phyloP scores from a whole-genome alignment of 306 rosid species.

The Vigna mungo region DNA sequence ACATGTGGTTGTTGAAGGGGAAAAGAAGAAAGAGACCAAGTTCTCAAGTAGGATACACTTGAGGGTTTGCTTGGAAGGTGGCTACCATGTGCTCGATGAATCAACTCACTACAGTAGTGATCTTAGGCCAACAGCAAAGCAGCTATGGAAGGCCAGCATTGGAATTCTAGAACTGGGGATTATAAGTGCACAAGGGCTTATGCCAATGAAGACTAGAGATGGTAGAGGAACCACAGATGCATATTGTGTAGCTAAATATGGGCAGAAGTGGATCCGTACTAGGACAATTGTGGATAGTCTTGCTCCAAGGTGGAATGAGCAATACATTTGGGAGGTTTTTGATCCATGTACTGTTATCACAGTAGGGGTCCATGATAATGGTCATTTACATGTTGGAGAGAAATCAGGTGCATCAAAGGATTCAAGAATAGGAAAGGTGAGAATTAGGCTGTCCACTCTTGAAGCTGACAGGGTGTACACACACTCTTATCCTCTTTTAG shows the following conservation, averaged over 20 bases:
- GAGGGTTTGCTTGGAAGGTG: constrained; percentile 80
- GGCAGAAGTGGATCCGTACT: constrained; percentile 85
- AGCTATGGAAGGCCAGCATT: constrained; percentile 74
- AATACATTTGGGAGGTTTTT: constrained; percentile 88
- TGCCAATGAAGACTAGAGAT: constrained; percentile 78
- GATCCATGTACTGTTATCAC: constrained; percentile 82
- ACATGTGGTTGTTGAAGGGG: constrained; percentile 64
- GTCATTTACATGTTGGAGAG: constrained; percentile 63
- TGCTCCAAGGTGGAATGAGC: constrained; percentile 83
- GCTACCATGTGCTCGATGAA: constrained; percentile 89
- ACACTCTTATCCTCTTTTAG: constrained; percentile 76
- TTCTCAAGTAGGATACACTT: constrained; percentile 80
- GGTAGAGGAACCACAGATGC: constrained; percentile 73
- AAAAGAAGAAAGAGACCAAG: constrained; percentile 64
- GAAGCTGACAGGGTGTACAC: constrained; percentile 81
- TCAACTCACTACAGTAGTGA: constrained; percentile 84
- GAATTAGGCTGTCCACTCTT: constrained; percentile 81
- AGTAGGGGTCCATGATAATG: constrained; percentile 81
- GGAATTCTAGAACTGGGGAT: constrained; percentile 80
- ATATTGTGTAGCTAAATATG: constrained; percentile 81
- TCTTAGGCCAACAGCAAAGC: constrained; percentile 86
- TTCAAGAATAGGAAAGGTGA: constrained; percentile 77
- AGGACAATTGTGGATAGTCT: constrained; percentile 72
- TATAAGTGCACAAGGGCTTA: constrained; percentile 67
- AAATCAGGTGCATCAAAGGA: constrained; percentile 63